These are phyloP conservation scores for Leccinum obscurum DNA, from an alignment of 768 basidiomycete genomes.

Conservation along the genomic window DNA sequence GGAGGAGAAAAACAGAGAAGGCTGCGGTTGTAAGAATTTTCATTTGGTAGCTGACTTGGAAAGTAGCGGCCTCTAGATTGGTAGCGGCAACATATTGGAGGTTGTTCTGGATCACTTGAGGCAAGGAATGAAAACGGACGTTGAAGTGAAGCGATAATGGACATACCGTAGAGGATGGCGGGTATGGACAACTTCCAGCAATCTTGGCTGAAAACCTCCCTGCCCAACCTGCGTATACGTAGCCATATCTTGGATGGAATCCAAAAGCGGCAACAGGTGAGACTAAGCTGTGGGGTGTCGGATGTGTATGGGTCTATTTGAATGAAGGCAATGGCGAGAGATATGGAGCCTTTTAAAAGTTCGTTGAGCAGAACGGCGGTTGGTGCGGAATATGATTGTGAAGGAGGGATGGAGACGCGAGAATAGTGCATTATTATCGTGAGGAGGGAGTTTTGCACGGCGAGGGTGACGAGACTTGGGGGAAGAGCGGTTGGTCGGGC, in stretches of 20 bases:
- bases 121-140: conserved; percentile 9
- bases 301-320: conserved; percentile 48
- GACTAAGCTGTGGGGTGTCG: conserved; percentile 32
- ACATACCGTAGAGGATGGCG: conserved; percentile 84
- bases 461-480: conserved; percentile 74
- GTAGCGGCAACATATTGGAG: conserved; percentile 93
- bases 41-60: conserved; percentile 97
- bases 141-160: background rate
- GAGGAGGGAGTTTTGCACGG: conserved; percentile 87
- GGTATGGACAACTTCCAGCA: conserved; percentile 98
- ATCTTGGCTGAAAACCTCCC: conserved; percentile 82
- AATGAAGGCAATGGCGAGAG: conserved; percentile 77
- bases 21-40: conserved; percentile 93
- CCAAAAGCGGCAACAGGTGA: conserved; percentile 37
- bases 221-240: conserved; percentile 56
- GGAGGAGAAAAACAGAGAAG: conserved; percentile 81
- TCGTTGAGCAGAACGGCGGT: conserved; percentile 94
- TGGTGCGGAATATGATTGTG: conserved; percentile 86
- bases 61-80: conserved; percentile 93
- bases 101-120: conserved; percentile 86
- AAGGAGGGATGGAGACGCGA: conserved; percentile 74
- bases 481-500: background rate
- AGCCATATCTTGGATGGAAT: conserved; percentile 36
- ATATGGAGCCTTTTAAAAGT: conserved; percentile 88
- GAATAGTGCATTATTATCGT: conserved; percentile 98